Conservation (phyloP, 2,329 filamentous ascomycete genomes). For the Alternaria incomplexa region DNA sequence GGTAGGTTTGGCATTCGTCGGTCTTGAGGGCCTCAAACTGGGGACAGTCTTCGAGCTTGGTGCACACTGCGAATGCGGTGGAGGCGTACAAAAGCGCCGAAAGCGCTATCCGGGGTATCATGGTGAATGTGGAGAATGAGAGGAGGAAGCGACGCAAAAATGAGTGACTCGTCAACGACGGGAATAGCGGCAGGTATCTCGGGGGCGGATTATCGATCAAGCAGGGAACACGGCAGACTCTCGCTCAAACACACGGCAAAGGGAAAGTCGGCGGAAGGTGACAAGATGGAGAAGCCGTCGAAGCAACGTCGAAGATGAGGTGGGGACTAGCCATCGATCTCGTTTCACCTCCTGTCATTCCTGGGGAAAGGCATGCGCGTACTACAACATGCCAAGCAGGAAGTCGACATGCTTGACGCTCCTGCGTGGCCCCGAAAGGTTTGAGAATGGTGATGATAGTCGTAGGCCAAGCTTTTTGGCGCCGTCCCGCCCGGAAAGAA, state of each 20-base stretch:
- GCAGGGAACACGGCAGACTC: conserved; percentile 1
- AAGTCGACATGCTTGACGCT: not conserved
- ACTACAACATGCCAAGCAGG: conserved; percentile 14
- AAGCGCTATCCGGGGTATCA: conserved; percentile 26
- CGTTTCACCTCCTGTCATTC: conserved; percentile 3
- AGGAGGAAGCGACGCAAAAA: conserved; percentile 5
- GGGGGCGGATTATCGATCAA: not conserved
- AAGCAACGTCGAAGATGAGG: not conserved
- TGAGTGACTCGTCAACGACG: conserved; percentile 1
- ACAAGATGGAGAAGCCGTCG: not conserved
- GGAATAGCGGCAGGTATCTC: not conserved
- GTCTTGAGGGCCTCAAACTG: conserved; percentile 32
- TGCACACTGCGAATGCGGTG: conserved; percentile 29
- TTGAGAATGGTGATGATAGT: conserved; percentile 17
- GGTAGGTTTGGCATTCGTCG: conserved; percentile 30
- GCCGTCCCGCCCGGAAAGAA: conserved; percentile 11
- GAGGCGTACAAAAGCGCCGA: conserved; percentile 26
- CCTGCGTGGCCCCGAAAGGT: not conserved
- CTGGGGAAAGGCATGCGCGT: conserved; percentile 15
- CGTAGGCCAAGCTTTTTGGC: conserved; percentile 17
- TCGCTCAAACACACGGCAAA: not conserved
- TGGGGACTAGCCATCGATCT: not conserved
- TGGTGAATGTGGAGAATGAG: conserved; percentile 10
- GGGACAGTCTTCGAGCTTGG: conserved; percentile 34
- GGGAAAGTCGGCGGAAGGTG: not conserved